Evolutionary conservation across 495 filamentous ascomycete species (phyloP).

Genomic region (Saxophila tyrrhenica): DNA sequence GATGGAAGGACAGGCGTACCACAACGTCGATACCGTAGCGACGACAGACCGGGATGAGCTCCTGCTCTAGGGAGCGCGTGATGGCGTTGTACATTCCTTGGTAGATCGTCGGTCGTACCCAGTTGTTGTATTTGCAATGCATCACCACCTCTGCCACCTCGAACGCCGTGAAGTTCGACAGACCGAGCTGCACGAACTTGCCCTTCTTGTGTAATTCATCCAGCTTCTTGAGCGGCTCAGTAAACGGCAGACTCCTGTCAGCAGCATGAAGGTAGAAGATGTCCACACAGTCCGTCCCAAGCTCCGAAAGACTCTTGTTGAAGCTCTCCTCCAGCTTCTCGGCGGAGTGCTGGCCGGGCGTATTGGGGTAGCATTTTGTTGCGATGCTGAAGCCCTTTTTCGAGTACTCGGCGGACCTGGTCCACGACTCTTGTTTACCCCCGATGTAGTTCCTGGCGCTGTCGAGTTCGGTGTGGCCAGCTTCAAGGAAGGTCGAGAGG

Average conservation of each 20-base stretch:
- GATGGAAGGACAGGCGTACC: too few species aligned
- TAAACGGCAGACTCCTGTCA: constrained; percentile 54
- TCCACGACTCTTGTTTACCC: constrained; percentile 73
- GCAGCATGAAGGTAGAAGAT: constrained; percentile 84
- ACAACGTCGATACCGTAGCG: constrained; percentile 80
- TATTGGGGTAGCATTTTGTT: constrained; percentile 66
- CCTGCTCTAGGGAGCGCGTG: constrained; percentile 64
- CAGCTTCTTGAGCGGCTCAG: constrained; percentile 64
- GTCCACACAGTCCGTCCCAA: constrained; percentile 68
- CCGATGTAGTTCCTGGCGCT: constrained; percentile 58
- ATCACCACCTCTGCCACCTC: constrained; percentile 85
- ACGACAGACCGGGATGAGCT: constrained; percentile 68
- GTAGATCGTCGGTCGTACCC: constrained; percentile 59
- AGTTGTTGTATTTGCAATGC: constrained; percentile 66
- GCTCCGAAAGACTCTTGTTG: constrained; percentile 54
- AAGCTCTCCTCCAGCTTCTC: constrained; percentile 50
- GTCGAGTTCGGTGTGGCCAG: constrained; percentile 48
- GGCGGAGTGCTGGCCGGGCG: constrained; percentile 47
- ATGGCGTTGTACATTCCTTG: constrained; percentile 62
- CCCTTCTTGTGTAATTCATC: constrained; percentile 77
- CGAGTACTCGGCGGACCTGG: constrained; percentile 63
- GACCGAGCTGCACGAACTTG: constrained; percentile 71
- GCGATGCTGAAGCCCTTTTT: constrained; percentile 72
- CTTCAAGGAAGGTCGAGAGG: constrained; percentile 43
- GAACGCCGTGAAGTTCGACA: constrained; percentile 79